phyloP scores from a whole-genome alignment of 306 rosid species.

The Cicer arietinum region DNA sequence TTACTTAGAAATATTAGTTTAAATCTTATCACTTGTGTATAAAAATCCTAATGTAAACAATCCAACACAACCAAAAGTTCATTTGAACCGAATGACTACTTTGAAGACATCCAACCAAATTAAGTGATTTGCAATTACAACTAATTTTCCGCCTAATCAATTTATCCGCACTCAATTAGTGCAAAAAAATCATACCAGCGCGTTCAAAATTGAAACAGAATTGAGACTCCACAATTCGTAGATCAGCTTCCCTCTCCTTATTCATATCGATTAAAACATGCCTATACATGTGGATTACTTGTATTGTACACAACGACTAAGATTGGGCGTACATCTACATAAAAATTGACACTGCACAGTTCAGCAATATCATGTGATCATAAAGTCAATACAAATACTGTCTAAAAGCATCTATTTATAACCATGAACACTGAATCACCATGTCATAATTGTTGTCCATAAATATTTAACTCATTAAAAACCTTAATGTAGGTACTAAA shows the following conservation, averaged over 20 bases:
- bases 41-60: neutral
- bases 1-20: neutral
- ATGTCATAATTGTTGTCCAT: conserved; percentile 42
- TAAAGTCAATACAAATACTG: neutral
- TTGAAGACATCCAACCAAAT: too few relatives aligned
- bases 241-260: neutral
- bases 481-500: conserved; percentile 43
- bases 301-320: neutral
- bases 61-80: neutral
- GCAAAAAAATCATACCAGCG: too few relatives aligned
- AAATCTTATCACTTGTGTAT: neutral
- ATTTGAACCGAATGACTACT: too few relatives aligned
- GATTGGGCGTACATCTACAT: neutral
- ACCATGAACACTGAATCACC: conserved; percentile 48
- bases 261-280: neutral
- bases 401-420: conserved; percentile 40
- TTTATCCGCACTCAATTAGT: too few relatives aligned
- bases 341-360: neutral
- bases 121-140: too few relatives aligned
- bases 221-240: neutral
- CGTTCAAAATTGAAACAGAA: neutral
- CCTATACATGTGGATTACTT: neutral
- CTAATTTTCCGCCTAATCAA: too few relatives aligned
- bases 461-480: conserved; percentile 50
- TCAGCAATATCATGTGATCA: conserved; percentile 1